Percentiles rank a stretch among this genome's conserved stretches.
These are phyloP conservation scores for Fagopyrum homotropicum DNA, from an alignment of 148 eudicot species.

Conservation along the genomic window DNA sequence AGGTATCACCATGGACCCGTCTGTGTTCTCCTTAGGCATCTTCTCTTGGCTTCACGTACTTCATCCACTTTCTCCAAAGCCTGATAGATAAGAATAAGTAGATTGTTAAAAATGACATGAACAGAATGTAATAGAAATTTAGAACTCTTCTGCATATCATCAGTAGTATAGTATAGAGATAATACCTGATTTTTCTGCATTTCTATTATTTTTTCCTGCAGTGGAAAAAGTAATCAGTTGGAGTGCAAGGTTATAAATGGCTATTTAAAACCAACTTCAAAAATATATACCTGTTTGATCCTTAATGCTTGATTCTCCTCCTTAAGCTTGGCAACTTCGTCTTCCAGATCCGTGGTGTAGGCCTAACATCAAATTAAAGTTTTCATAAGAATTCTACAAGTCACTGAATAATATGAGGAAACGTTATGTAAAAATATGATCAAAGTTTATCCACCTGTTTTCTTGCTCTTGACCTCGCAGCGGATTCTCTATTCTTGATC, in stretches of 20 bases:
- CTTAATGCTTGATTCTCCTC: conserved; percentile 61
- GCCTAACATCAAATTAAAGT: conserved; percentile 37
- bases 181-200: conserved; percentile 84
- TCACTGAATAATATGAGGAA: neutral
- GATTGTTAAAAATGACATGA: neutral
- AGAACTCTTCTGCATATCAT: neutral
- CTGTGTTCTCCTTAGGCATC: conserved; percentile 65
- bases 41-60: conserved; percentile 45
- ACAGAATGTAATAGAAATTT: neutral
- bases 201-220: conserved; percentile 74
- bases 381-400: neutral
- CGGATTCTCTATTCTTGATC: conserved; percentile 95
- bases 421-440: neutral
- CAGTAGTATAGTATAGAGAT: neutral
- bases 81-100: conserved; percentile 20
- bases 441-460: conserved; percentile 56
- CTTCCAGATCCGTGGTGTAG: conserved; percentile 80
- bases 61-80: conserved; percentile 51
- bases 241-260: neutral
- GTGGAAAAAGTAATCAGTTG: neutral
- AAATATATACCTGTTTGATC: conserved; percentile 58
- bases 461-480: conserved; percentile 93
- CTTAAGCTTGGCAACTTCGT: conserved; percentile 74
- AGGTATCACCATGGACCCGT: conserved; percentile 68
- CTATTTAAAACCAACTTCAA: neutral